Conservation (phyloP, 495 filamentous ascomycete genomes). For the Penicillium taxi region DNA sequence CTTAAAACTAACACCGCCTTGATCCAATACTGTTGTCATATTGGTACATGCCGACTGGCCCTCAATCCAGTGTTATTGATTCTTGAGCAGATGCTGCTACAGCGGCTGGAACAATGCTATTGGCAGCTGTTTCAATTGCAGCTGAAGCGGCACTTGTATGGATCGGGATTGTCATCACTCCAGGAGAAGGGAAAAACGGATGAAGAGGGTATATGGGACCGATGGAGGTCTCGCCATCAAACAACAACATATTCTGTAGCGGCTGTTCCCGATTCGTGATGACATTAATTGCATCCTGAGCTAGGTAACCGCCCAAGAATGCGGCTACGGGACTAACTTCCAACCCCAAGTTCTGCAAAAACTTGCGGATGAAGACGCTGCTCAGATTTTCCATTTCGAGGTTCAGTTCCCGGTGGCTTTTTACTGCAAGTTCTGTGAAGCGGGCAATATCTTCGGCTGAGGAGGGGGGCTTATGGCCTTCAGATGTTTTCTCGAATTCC, state of each 20-base stretch:
- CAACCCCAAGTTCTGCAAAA: slow-evolving; percentile 69
- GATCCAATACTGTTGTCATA: no score
- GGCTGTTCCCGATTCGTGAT: slow-evolving; percentile 84
- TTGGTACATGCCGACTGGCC: no score
- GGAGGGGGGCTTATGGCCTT: slow-evolving; percentile 46
- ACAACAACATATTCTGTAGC: slow-evolving; percentile 87
- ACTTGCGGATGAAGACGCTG: slow-evolving; percentile 71
- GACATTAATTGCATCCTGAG: slow-evolving; percentile 96
- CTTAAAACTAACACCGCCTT: no score
- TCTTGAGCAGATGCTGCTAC: no score
- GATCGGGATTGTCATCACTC: no score
- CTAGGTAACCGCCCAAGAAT: slow-evolving; percentile 80
- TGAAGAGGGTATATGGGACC: slow-evolving; percentile 77
- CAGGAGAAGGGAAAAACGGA: slow-evolving; percentile 56
- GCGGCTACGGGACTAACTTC: slow-evolving; percentile 85
- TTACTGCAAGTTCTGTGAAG: slow-evolving; percentile 70
- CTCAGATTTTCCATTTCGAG: slow-evolving; percentile 69
- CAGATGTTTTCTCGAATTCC: slow-evolving; percentile 57
- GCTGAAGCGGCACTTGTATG: no score
- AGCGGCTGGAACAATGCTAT: no score
- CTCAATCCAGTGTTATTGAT: no score
- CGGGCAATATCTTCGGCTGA: slow-evolving; percentile 52
- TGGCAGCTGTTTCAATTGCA: no score
- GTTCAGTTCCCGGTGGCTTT: slow-evolving; percentile 65
- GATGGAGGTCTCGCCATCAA: slow-evolving; percentile 74